These are phyloP conservation scores for Helenozyma rhizophorensis DNA, from an alignment of 805 yeast genomes.

Conservation along the genomic window DNA sequence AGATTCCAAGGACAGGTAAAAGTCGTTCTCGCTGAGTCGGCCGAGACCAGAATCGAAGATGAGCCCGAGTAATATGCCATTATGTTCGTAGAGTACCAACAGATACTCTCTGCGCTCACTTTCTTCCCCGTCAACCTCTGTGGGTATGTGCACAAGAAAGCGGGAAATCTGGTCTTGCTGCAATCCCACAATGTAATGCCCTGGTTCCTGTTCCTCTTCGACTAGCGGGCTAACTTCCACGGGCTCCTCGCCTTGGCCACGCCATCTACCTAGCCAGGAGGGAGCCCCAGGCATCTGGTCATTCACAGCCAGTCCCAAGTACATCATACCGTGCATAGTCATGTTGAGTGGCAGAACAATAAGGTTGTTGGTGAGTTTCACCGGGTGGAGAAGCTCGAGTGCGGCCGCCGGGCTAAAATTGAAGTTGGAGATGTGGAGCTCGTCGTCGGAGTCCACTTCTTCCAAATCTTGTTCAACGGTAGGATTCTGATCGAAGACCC, in stretches of 20 bases:
- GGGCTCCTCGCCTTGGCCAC: neutral
- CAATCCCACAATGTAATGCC: slow-evolving; percentile 25
- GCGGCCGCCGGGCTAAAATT: slow-evolving; percentile 15
- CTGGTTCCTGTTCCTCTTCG: slow-evolving; percentile 13
- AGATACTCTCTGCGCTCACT: slow-evolving; percentile 21
- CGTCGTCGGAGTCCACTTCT: slow-evolving; percentile 6
- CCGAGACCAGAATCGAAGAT: slow-evolving; percentile 27
- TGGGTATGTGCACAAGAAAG: slow-evolving; percentile 23
- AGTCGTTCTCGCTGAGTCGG: slow-evolving; percentile 19
- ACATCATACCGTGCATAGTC: slow-evolving; percentile 32
- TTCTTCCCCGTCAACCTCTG: slow-evolving; percentile 4
- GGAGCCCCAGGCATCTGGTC: slow-evolving; percentile 12
- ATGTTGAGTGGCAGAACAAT: slow-evolving; percentile 35
- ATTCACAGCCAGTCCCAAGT: slow-evolving; percentile 16
- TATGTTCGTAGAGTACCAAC: slow-evolving; percentile 26
- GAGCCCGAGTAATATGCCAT: slow-evolving; percentile 20
- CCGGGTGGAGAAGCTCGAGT: slow-evolving; percentile 28
- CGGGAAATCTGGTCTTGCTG: slow-evolving; percentile 15
- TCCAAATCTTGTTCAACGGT: neutral
- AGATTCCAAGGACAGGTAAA: slow-evolving; percentile 19
- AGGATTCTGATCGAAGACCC: too few relatives aligned
- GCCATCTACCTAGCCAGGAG: slow-evolving; percentile 1
- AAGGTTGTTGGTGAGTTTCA: slow-evolving; percentile 30
- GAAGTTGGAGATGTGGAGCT: neutral
- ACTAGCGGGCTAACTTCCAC: slow-evolving; percentile 7